Evolutionary conservation across 257 asterid species (phyloP).

Genomic region (Gynochthodes officinalis): DNA sequence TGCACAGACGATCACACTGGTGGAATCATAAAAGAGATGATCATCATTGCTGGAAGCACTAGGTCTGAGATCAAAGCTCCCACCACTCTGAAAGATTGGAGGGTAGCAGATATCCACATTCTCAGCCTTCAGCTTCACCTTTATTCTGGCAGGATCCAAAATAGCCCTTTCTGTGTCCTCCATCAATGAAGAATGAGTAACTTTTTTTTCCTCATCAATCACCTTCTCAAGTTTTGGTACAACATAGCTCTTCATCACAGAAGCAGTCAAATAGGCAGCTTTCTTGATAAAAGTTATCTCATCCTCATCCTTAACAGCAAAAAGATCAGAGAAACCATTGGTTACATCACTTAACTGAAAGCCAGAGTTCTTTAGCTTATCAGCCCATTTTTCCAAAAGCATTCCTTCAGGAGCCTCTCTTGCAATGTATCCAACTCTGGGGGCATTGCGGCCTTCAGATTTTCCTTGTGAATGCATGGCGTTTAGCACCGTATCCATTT

Average conservation of each 20-base stretch:
- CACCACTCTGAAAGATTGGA: conserved; percentile 85
- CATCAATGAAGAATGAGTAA: conserved; percentile 60
- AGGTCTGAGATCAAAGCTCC: conserved; percentile 62
- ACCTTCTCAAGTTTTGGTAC: conserved; percentile 59
- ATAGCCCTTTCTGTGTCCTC: conserved; percentile 73
- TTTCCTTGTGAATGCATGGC: conserved; percentile 35
- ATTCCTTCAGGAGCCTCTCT: conserved; percentile 68
- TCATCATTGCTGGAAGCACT: conserved; percentile 70
- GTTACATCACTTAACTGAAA: conserved; percentile 45
- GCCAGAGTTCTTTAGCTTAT: conserved; percentile 47
- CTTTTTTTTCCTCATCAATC: conserved; percentile 72
- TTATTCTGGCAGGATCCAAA: conserved; percentile 56
- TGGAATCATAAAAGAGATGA: conserved; percentile 47
- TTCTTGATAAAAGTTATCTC: conserved; percentile 56
- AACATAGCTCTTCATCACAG: conserved; percentile 57
- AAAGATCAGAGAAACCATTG: conserved; percentile 57
- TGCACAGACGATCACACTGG: conserved; percentile 67
- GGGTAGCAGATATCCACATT: conserved; percentile 85
- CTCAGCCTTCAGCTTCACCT: conserved; percentile 67
- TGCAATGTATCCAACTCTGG: conserved; percentile 44
- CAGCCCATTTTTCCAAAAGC: conserved; percentile 53
- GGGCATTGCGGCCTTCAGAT: conserved; percentile 25
- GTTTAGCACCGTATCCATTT: conserved; percentile 42
- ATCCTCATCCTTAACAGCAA: conserved; percentile 54
- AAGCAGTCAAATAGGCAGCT: conserved; percentile 63